phyloP scores from a whole-genome alignment of 176 grass and related monocot genomes.

The Bothriochloa decipiens region DNA sequence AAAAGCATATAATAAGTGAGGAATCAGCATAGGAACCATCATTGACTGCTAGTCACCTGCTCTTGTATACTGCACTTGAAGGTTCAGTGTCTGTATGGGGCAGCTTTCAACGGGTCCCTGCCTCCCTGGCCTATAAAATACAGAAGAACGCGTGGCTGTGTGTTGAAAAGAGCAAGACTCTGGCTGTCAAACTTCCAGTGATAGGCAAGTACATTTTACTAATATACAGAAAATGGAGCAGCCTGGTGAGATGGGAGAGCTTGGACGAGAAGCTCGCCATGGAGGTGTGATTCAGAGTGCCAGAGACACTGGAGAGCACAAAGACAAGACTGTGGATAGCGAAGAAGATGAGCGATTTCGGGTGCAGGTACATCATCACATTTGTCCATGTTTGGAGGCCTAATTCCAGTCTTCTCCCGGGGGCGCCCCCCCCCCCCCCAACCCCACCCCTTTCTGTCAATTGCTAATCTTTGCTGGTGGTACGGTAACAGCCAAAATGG shows the following conservation, averaged over 20 bases:
- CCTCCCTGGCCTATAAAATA: slow-evolving; percentile 54
- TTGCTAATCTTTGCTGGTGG: background rate
- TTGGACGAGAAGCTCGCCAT: slow-evolving; percentile 34
- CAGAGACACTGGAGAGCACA: background rate
- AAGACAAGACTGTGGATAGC: background rate
- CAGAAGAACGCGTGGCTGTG: slow-evolving; percentile 15
- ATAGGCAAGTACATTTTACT: slow-evolving; percentile 4
- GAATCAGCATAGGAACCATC: background rate
- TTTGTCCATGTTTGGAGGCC: background rate
- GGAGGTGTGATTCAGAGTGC: slow-evolving; percentile 28
- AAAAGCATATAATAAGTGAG: slow-evolving; percentile 27
- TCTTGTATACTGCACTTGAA: slow-evolving; percentile 27
- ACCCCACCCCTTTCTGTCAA: too few relatives aligned
- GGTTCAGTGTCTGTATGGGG: slow-evolving; percentile 29
- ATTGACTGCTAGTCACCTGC: slow-evolving; percentile 4
- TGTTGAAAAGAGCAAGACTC: slow-evolving; percentile 21
- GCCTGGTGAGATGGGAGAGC: slow-evolving; percentile 16
- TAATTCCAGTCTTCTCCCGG: too few relatives aligned
- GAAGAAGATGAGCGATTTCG: slow-evolving; percentile 12
- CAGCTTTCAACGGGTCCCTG: slow-evolving; percentile 31
- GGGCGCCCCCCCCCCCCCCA: too few relatives aligned
- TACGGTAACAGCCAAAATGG: slow-evolving; percentile 48
- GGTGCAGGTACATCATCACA: slow-evolving; percentile 29
- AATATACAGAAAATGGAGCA: slow-evolving; percentile 23
- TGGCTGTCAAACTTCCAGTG: background rate